Evolutionary conservation across 2,329 filamentous ascomycete genomes (phyloP), one percentile per base, ranked within the genome.

Genomic region (Bisporella sp.): DNA sequence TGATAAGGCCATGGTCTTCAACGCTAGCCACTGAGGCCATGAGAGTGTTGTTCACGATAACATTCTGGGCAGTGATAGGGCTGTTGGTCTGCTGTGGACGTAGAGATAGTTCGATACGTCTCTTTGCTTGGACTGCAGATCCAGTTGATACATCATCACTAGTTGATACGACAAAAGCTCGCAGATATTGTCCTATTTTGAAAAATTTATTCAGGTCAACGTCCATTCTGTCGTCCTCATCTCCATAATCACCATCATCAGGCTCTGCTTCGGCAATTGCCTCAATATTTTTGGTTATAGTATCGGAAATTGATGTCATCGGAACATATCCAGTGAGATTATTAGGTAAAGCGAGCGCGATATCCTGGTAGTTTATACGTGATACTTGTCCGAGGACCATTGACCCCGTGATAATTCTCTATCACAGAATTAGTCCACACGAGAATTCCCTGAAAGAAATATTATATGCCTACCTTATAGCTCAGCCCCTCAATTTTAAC

Each of bases 1-100:
- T 96, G 50, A 97, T 81, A 51, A 93, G 78, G 54, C 93, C 93
- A 63, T 96, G 91, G 61, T 99, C 95, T 68, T 99, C 92, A n/a
- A 95, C 85, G 68, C 92, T 99, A 46, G 79, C 71, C 30, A 99
- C 84, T 0, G 90, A 85, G 2, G 90, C 92, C 77, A 97, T 95
- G 21, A 97, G 73, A 43, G 87, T 90, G 57, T 75, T 77, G 62
- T 95, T 85, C 40, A 78, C 70, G 7, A 93, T 82, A 7, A 96
- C 69, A 60, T 89, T 89, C 40, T 85, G 81, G 57, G 81, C 78
- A 4, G 78, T 74, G 28, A 99, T 73, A 1, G 87, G 85, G 2
- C 78, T 77, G 66, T 99, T 99, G 49, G 89, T 77, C 54, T 88
- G 78, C 52, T 78, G 77, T 2, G 93, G 93, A 46, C 88, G 81